Evolutionary conservation across 164 flowering plant species (phyloP), one percentile per base, ranked within the genome.

Genomic region (Pachysandra terminalis): DNA sequence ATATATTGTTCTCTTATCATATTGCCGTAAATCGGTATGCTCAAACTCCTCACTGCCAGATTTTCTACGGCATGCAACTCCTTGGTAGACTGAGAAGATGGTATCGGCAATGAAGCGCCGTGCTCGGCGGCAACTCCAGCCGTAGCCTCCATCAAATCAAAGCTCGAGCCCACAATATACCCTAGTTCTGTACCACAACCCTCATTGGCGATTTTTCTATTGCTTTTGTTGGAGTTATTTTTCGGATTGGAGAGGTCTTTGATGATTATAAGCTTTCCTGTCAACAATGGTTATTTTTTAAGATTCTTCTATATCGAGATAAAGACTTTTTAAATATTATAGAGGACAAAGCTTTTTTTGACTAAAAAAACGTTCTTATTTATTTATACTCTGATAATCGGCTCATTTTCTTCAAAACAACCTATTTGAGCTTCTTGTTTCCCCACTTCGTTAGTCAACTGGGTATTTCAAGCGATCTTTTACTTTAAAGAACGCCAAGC

Each of bases 51-150:
- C 90, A 49, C 69, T 80, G 19, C 78, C 75, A 17, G 79, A 56
- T 62, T 70, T 81, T 51, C 85, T 83, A 88, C 87, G 45, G 82
- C 89, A 16, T 96, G 90, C 98, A 94, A 91, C 79, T 91, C 91
- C 74, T 89, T 75, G 32, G 74, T 59, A 45, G 77, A 27, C 32
- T 74, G 76, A 32, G 79, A 71, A 61, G 84, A 59, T 61, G 83
- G 74, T 71, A 80, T 69, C 63, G 91, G 75, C 66, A 82, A 57
- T 19, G 93, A 75, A 70, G 75, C 83, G 59, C 86, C 88, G 53
- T 88, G 87, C 5, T 74, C 81, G 51, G 77, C 81, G 69, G 84
- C 61, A 28, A 73, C 81, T 56, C 81, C 79, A 60, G 84, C 84
- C 80, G 85, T 66, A 54, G 83, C 83, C 76, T 88, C 96, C 94